Evolutionary conservation across 495 filamentous ascomycete genomes (phyloP), one percentile per base, ranked within the genome.

Genomic region (Penicillium tannophilum): DNA sequence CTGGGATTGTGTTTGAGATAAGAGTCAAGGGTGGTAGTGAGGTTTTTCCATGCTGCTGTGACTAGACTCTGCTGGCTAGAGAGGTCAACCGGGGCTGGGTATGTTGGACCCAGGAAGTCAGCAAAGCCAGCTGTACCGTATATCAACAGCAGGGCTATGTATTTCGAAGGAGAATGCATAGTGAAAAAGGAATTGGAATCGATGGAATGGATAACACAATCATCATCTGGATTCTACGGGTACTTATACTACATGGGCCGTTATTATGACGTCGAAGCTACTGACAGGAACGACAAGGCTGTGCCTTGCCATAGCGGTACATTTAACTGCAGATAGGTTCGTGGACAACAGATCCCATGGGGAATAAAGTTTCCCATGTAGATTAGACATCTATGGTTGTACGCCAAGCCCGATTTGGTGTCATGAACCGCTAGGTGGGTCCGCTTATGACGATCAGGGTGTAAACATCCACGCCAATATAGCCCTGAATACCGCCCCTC

Each of bases 1-100:
- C 9, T 35, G 9, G 11, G 51, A 17, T 35, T 45, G 44, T 4
- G 35, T 42, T 16, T 47, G 41, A 36, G 53, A 44, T 8, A 65
- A 36, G 20, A 36, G 55, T 71, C 55, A 41, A 80, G 53, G 2
- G 60, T 67, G 0, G 63, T 50, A 3, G 70, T 78, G 55, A 82
- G 31, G 45, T 76, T 61, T 45, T 52, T 57, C 59, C 49, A 82
- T 12, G 53, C 67, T 26, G 66, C 52, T 4, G 65, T 62, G 6
- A 79, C 73, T 4, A 50, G 62, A 59, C 78, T 80, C 12, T 56
- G 17, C 19, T 69, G 45, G 61, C 71, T 72, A 46, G 55, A 70
- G 35, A 80, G 57, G 39, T 80, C 74, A 19, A 49, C 39, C 19
- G 76, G 78, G 1, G 71, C 48, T 41, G 76, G 73, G 52, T 73